These are phyloP conservation scores for Colletotrichum karsti DNA, from an alignment of 2,329 filamentous ascomycete species.

Conservation along the genomic window DNA sequence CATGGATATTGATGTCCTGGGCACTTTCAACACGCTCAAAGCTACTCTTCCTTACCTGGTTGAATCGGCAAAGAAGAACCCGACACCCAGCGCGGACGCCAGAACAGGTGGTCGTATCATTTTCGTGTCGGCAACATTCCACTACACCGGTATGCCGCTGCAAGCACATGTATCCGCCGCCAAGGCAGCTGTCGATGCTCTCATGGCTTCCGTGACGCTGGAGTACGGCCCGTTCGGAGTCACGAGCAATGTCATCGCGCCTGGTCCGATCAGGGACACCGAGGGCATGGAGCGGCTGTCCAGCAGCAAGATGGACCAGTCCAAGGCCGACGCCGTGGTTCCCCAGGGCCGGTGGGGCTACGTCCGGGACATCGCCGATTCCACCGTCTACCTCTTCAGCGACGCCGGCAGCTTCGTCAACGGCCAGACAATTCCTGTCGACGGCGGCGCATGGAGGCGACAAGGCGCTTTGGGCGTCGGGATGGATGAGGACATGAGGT, in stretches of 20 bases:
- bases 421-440: constrained; percentile 81
- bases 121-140: constrained; percentile 89
- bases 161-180: constrained; percentile 92
- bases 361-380: constrained; percentile 90
- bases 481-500: constrained; percentile 55
- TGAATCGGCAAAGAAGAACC: constrained; percentile 73
- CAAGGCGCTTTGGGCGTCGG: constrained; percentile 57
- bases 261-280: constrained; percentile 85
- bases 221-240: constrained; percentile 91
- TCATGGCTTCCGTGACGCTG: constrained; percentile 81
- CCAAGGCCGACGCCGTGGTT: constrained; percentile 54
- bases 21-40: constrained; percentile 95
- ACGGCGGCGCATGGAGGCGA: constrained; percentile 67
- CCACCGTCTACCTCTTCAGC: constrained; percentile 88
- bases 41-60: constrained; percentile 86
- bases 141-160: constrained; percentile 86
- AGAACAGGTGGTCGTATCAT: constrained; percentile 83
- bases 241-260: constrained; percentile 88
- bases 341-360: constrained; percentile 81
- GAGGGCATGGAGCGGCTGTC: constrained; percentile 78
- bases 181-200: constrained; percentile 89
- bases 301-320: constrained; percentile 44
- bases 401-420: constrained; percentile 89
- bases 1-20: constrained; percentile 94
- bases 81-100: constrained; percentile 67